These are phyloP conservation scores for Botryotinia narcissicola DNA, from an alignment of 2,329 filamentous ascomycete species.

Conservation along the genomic window DNA sequence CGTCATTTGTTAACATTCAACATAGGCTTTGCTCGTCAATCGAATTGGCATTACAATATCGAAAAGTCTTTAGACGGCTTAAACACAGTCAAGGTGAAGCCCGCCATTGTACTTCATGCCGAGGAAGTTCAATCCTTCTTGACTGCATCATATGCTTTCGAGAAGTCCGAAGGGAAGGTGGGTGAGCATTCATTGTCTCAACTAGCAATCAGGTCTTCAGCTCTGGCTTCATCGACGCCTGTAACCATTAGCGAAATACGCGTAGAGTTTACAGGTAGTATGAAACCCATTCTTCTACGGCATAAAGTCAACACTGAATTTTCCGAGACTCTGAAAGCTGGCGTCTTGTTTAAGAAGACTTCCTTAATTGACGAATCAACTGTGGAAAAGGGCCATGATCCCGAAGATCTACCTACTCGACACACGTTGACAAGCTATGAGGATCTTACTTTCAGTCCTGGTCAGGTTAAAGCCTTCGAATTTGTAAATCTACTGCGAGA, in stretches of 20 bases:
- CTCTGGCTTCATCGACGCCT: slow-evolving; percentile 51
- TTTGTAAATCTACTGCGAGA: slow-evolving; percentile 75
- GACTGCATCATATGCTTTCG: slow-evolving; percentile 56
- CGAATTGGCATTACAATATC: slow-evolving; percentile 62
- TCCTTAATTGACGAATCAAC: slow-evolving; percentile 26
- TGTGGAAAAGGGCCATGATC: neutral
- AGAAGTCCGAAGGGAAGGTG: slow-evolving; percentile 56
- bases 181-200: slow-evolving; percentile 60
- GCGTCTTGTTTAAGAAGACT: slow-evolving; percentile 26
- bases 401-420: slow-evolving; percentile 35
- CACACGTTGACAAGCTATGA: slow-evolving; percentile 51
- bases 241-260: slow-evolving; percentile 52
- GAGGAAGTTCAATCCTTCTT: slow-evolving; percentile 54
- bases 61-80: slow-evolving; percentile 54
- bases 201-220: slow-evolving; percentile 55
- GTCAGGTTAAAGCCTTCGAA: slow-evolving; percentile 67
- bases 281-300: slow-evolving; percentile 53
- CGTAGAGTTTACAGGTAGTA: slow-evolving; percentile 56
- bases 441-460: slow-evolving; percentile 65
- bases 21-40: slow-evolving; percentile 52
- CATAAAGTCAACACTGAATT: slow-evolving; percentile 29
- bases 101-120: slow-evolving; percentile 51
- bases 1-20: slow-evolving; percentile 27
- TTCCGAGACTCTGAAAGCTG: neutral
- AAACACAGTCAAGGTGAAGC: slow-evolving; percentile 43